A percentile compares a stretch with the other conserved stretches of the same genome.
Evolutionary conservation across 768 basidiomycete species (phyloP).

Genomic region (Mycena haematopus): DNA sequence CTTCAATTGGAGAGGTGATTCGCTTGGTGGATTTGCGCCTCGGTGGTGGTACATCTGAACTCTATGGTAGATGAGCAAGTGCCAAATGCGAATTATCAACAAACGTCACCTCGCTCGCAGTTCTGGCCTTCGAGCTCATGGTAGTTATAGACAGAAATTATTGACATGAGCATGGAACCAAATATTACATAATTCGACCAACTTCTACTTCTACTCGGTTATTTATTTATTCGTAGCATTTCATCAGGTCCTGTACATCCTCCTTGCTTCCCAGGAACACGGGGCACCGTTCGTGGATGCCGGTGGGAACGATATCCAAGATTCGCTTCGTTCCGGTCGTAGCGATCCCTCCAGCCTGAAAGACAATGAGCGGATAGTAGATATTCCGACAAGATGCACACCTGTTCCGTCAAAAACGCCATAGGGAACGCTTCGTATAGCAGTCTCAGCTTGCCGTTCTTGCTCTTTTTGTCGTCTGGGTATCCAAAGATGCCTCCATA

Average conservation of each 20-base stretch:
- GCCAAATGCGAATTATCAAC: slow-evolving; percentile 6
- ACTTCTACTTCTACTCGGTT: slow-evolving; percentile 2
- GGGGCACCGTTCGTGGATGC: slow-evolving; percentile 90
- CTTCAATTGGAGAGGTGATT: slow-evolving; percentile 37
- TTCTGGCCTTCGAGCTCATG: slow-evolving; percentile 11
- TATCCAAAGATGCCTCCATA: slow-evolving; percentile 99
- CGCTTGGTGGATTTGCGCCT: slow-evolving; percentile 36
- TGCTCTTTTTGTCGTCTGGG: slow-evolving; percentile 97
- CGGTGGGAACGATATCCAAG: slow-evolving; percentile 84
- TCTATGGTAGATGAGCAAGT: slow-evolving; percentile 23
- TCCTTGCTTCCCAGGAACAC: slow-evolving; percentile 95
- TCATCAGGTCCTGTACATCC: slow-evolving; percentile 89
- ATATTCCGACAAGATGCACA: slow-evolving; percentile 37
- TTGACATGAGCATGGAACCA: not conserved
- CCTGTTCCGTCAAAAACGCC: slow-evolving; percentile 95
- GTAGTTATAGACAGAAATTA: not conserved
- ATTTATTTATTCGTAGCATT: slow-evolving; percentile 66
- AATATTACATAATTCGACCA: slow-evolving; percentile 13
- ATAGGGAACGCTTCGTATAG: slow-evolving; percentile 99
- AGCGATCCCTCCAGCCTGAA: slow-evolving; percentile 92
- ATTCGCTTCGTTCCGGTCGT: slow-evolving; percentile 95
- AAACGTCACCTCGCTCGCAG: slow-evolving; percentile 19
- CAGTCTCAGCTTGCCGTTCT: slow-evolving; percentile 91
- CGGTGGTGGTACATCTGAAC: slow-evolving; percentile 22
- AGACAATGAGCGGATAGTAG: slow-evolving; percentile 15